phyloP scores from a whole-genome alignment of 2,329 filamentous ascomycete genomes.

The Teratosphaeria pseudoeucalypti region DNA sequence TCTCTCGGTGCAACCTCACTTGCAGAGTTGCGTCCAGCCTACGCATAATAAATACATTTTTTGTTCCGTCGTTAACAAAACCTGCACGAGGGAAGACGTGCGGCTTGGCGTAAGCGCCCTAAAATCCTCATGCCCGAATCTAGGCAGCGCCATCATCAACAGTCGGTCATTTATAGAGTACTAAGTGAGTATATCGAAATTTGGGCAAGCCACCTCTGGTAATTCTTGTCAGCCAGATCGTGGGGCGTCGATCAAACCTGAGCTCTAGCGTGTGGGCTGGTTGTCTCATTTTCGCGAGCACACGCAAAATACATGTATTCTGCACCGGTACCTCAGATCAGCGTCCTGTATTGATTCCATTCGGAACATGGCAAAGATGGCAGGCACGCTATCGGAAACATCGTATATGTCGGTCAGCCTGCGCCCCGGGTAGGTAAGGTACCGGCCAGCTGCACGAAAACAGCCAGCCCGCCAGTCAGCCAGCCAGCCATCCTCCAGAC shows the following conservation, averaged over 20 bases:
- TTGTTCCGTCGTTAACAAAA: background rate
- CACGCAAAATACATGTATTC: background rate
- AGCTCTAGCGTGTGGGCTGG: background rate
- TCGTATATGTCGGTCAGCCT: background rate
- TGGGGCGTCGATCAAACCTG: background rate
- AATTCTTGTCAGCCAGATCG: background rate
- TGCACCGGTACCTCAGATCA: background rate
- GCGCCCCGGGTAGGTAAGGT: background rate
- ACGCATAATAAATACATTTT: background rate
- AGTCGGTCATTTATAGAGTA: background rate
- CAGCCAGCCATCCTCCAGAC: background rate
- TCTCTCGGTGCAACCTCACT: background rate
- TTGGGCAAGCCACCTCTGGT: background rate
- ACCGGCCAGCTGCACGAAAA: background rate
- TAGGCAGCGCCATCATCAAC: background rate
- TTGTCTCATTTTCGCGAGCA: background rate
- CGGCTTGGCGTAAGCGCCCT: background rate
- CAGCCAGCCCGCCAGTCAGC: no score
- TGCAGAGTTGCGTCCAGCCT: background rate
- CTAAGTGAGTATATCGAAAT: background rate
- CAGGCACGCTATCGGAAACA: background rate
- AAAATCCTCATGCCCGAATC: background rate
- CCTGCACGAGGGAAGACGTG: background rate
- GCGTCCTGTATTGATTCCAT: no score
- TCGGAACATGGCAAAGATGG: background rate